Conservation (phyloP, 306 rosid genomes). For the Trichosanthes cucumerina region DNA sequence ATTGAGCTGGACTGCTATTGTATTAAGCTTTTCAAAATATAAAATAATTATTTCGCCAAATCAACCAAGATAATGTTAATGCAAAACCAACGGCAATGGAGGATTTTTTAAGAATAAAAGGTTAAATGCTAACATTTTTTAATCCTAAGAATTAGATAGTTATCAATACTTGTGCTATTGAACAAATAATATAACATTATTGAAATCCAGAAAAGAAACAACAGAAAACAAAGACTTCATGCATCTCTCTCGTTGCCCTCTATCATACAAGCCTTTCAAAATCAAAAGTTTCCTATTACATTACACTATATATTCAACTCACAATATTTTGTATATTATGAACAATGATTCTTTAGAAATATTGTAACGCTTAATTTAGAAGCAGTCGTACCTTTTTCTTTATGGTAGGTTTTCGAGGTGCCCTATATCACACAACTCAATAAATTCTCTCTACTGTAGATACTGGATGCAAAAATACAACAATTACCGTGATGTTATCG, state of each 20-base stretch:
- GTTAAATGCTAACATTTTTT: too few relatives aligned
- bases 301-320: not conserved
- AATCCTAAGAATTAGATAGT: too few relatives aligned
- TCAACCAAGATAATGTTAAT: too few relatives aligned
- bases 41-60: too few relatives aligned
- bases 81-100: too few relatives aligned
- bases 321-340: not conserved
- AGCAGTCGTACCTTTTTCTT: not conserved
- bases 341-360: not conserved
- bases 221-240: not conserved
- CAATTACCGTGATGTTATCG: constrained; percentile 80
- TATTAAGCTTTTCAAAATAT: too few relatives aligned
- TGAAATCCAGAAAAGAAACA: not conserved
- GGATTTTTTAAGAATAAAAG: too few relatives aligned
- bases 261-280: not conserved
- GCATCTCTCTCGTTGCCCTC: not conserved
- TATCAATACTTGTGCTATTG: too few relatives aligned
- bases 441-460: constrained; percentile 87
- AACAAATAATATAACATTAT: too few relatives aligned
- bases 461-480: constrained; percentile 63
- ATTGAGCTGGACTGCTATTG: too few relatives aligned
- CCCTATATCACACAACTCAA: constrained; percentile 17
- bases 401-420: not conserved
- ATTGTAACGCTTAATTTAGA: not conserved
- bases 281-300: not conserved